These are phyloP conservation scores for Phyllosticta paracitricarpa DNA, from an alignment of 2,329 filamentous ascomycete genomes.

Conservation along the genomic window DNA sequence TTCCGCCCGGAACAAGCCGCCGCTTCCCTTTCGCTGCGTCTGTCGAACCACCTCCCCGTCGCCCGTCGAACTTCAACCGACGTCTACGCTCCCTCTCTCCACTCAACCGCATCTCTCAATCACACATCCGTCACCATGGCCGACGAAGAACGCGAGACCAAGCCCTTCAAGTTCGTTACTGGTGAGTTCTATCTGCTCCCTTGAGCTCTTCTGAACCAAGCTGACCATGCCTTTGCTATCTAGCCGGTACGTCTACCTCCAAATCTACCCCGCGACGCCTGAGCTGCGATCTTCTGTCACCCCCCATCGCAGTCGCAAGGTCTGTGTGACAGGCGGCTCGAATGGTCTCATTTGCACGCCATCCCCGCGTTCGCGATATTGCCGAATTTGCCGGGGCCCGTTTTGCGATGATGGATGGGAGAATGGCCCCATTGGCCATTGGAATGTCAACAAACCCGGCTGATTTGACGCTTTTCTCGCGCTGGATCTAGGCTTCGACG, in stretches of 20 bases:
- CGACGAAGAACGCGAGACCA: conserved; percentile 84
- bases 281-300: not conserved
- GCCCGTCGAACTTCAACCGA: conserved; percentile 16
- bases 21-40: conserved; percentile 5
- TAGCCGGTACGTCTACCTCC: conserved; percentile 38
- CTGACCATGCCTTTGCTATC: conserved; percentile 25
- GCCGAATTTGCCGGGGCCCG: not conserved
- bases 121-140: conserved; percentile 62
- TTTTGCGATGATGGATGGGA: conserved; percentile 1
- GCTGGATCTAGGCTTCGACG: conserved; percentile 70
- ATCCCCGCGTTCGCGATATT: not conserved
- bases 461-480: not conserved
- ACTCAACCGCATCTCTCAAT: conserved; percentile 17
- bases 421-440: not conserved
- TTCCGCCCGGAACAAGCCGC: conserved; percentile 6
- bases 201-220: conserved; percentile 22
- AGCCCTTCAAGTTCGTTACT: conserved; percentile 99
- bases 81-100: conserved; percentile 22
- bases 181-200: conserved; percentile 51
- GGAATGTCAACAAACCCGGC: not conserved
- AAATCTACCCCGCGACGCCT: not conserved
- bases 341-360: not conserved
- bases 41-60: conserved; percentile 6
- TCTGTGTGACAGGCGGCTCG: not conserved
- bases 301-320: not conserved